phyloP scores from a whole-genome alignment of 2,329 filamentous ascomycete genomes.

The Hortaea werneckii region DNA sequence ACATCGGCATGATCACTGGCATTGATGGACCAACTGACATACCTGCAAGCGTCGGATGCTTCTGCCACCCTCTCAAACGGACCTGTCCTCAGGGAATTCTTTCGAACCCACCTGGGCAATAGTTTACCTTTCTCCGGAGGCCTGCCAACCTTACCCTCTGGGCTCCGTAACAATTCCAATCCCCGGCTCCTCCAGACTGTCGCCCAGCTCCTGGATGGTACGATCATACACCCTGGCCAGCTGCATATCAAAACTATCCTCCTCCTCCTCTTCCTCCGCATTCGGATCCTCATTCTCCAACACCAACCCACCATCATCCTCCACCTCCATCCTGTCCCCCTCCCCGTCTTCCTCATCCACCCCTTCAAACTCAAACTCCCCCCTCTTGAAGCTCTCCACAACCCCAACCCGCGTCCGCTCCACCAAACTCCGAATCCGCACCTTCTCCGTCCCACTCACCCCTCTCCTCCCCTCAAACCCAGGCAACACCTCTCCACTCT shows the following conservation, averaged over 20 bases:
- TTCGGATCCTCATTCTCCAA: slow-evolving; percentile 20
- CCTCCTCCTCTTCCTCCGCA: slow-evolving; percentile 20
- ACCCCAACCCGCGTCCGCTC: slow-evolving; percentile 64
- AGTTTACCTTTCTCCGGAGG: neutral
- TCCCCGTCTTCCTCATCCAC: slow-evolving; percentile 29
- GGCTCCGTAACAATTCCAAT: slow-evolving; percentile 39
- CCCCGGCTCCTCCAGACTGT: slow-evolving; percentile 46
- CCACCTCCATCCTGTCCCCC: slow-evolving; percentile 25
- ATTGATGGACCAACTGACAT: too few relatives aligned
- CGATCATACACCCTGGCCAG: slow-evolving; percentile 69
- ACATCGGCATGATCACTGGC: too few relatives aligned
- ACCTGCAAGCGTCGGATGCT: too few relatives aligned
- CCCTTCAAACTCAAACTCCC: slow-evolving; percentile 27
- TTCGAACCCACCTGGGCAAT: neutral
- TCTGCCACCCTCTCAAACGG: too few relatives aligned
- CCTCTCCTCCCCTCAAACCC: slow-evolving; percentile 54
- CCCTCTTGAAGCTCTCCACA: slow-evolving; percentile 55
- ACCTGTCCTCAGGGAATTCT: neutral
- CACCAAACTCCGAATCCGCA: slow-evolving; percentile 71
- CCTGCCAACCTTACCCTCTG: neutral
- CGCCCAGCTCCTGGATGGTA: slow-evolving; percentile 65
- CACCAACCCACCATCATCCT: slow-evolving; percentile 30
- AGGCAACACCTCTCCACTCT: slow-evolving; percentile 54
- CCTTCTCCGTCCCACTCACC: slow-evolving; percentile 78
- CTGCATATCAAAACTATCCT: slow-evolving; percentile 50